Conservation (phyloP, 2,329 filamentous ascomycete species). For the Pseudogymnoascus sp. region DNA sequence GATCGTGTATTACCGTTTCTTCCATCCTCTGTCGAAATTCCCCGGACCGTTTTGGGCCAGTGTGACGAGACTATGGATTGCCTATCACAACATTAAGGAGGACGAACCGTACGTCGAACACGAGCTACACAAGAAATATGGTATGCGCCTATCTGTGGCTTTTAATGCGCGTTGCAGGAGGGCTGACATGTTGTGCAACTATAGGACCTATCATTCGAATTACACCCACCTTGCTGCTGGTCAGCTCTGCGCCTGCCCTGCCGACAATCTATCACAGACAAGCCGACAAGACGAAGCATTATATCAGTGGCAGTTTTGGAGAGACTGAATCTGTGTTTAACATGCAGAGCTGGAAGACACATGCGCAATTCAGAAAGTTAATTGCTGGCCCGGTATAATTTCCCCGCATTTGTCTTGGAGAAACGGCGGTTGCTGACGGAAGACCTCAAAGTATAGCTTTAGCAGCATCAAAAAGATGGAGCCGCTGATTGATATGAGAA, state of each 20-base stretch:
- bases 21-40: conserved; percentile 43
- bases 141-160: conserved; percentile 24
- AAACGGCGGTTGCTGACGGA: conserved; percentile 12
- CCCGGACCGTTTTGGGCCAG: conserved; percentile 47
- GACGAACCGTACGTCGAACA: conserved; percentile 36
- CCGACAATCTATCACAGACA: conserved; percentile 47
- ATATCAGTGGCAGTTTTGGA: conserved; percentile 49
- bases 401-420: conserved; percentile 16
- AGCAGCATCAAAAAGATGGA: conserved; percentile 51
- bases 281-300: conserved; percentile 49
- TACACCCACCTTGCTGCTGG: conserved; percentile 43
- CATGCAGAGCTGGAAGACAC: conserved; percentile 43
- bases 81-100: conserved; percentile 40
- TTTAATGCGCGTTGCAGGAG: not conserved
- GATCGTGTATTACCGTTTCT: conserved; percentile 41
- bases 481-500: conserved; percentile 42
- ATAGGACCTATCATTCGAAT: conserved; percentile 44
- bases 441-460: conserved; percentile 36
- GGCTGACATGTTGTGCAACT: not conserved
- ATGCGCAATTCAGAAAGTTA: conserved; percentile 45
- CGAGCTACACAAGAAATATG: conserved; percentile 39
- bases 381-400: conserved; percentile 35
- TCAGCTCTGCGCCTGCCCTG: conserved; percentile 44
- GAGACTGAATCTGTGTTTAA: conserved; percentile 48
- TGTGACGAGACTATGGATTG: conserved; percentile 45